Percentiles rank a stretch among this genome's conserved stretches.
phyloP scores from a whole-genome alignment of 306 rosid species.

The Sphenostylis stenocarpa region DNA sequence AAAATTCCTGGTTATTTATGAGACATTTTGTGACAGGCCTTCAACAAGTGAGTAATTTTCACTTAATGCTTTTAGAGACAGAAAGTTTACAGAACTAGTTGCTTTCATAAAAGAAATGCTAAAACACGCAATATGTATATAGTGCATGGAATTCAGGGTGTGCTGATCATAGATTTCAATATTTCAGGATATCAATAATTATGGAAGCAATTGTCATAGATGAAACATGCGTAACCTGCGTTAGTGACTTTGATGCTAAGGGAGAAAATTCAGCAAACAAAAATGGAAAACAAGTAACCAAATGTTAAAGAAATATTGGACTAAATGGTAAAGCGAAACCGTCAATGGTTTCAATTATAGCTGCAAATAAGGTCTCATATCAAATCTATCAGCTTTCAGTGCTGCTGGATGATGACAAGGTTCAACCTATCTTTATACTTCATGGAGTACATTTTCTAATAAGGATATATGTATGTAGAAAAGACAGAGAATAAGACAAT shows the following conservation, averaged over 20 bases:
- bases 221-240: neutral
- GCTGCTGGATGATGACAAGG: constrained; percentile 18
- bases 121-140: constrained; percentile 32
- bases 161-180: constrained; percentile 21
- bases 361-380: constrained; percentile 34
- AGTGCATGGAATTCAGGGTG: neutral
- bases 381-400: constrained; percentile 43
- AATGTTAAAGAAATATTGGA: neutral
- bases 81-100: neutral
- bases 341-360: constrained; percentile 45
- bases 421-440: constrained; percentile 7
- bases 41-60: neutral
- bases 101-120: constrained; percentile 27
- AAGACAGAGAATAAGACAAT: neutral
- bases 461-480: neutral
- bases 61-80: neutral
- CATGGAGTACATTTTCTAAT: neutral
- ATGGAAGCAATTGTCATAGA: neutral
- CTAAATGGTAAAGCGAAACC: constrained; percentile 43
- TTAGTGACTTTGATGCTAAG: constrained; percentile 29
- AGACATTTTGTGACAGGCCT: neutral
- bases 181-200: neutral
- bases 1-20: neutral
- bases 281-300: neutral
- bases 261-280: neutral